Percentiles rank a stretch among this genome's conserved stretches.
Evolutionary conservation across 345 rosid species (phyloP).

Genomic region (Gossypium arboreum): DNA sequence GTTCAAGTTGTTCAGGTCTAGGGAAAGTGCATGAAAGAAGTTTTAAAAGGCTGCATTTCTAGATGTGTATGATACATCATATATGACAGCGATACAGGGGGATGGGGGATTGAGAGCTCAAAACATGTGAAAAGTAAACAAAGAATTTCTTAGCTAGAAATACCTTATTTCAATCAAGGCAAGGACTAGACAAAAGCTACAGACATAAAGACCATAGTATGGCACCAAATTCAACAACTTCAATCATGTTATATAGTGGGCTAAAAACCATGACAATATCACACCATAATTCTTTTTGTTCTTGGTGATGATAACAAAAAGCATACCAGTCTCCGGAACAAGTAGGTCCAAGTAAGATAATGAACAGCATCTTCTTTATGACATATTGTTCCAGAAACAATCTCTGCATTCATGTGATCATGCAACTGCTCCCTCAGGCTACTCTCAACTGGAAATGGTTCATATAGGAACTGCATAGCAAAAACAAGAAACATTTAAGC

Average conservation of each 20-base stretch:
- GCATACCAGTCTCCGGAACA: slow-evolving; percentile 90
- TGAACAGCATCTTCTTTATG: slow-evolving; percentile 92
- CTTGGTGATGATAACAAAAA: slow-evolving; percentile 6
- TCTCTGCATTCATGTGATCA: slow-evolving; percentile 90
- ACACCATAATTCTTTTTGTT: not conserved
- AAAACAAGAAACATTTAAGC: slow-evolving; percentile 10
- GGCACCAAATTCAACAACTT: not conserved
- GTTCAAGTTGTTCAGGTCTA: not conserved
- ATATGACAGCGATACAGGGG: not conserved
- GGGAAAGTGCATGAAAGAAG: not conserved
- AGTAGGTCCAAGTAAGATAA: slow-evolving; percentile 95
- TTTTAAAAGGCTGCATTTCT: not conserved
- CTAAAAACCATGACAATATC: not conserved
- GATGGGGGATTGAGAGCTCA: not conserved
- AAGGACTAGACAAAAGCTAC: not conserved
- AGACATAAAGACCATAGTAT: not conserved
- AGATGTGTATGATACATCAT: not conserved
- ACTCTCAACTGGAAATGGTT: slow-evolving; percentile 99
- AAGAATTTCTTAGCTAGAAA: not conserved
- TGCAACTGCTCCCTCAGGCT: slow-evolving; percentile 87
- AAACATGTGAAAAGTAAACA: not conserved
- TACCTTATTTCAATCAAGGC: not conserved
- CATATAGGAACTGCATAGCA: slow-evolving; percentile 76
- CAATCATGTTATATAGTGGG: not conserved
- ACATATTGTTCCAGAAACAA: slow-evolving; percentile 79